These are phyloP conservation scores for Skeletonema grethae DNA, from an alignment of 108 stramenopile genomes.

Conservation along the genomic window DNA sequence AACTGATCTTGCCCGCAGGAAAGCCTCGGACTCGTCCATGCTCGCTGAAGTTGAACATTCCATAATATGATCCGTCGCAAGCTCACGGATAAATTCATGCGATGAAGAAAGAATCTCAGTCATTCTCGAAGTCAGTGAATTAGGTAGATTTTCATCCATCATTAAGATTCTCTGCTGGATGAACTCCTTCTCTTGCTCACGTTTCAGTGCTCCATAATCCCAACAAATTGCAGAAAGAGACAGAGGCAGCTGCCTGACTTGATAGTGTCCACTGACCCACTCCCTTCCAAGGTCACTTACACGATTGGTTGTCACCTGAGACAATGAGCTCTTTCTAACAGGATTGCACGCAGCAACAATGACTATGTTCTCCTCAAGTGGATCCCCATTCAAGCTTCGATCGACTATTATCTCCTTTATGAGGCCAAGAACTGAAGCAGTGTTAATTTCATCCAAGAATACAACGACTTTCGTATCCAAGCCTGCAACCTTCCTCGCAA, in stretches of 20 bases:
- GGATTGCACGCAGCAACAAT: conserved; percentile 42
- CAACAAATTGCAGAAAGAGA: conserved; percentile 21
- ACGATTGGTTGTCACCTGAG: conserved; percentile 4
- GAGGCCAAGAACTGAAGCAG: conserved; percentile 26
- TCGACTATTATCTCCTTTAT: conserved; percentile 36
- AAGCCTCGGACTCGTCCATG: conserved; percentile 4
- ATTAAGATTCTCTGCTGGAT: conserved; percentile 24
- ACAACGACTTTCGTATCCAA: conserved; percentile 12
- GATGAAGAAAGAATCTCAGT: conserved; percentile 25
- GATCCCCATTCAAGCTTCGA: conserved; percentile 17
- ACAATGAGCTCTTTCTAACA: conserved; percentile 10
- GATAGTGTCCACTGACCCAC: conserved; percentile 42
- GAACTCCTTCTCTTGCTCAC: conserved; percentile 40
- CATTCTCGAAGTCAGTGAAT: conserved; percentile 8
- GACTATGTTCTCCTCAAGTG: conserved; percentile 27
- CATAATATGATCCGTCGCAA: conserved; percentile 29
- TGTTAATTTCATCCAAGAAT: conserved; percentile 38
- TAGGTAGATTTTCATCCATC: conserved; percentile 21
- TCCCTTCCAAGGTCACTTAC: conserved; percentile 29
- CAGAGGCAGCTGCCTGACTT: conserved; percentile 19
- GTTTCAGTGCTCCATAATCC: conserved; percentile 28
- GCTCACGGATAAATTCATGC: conserved; percentile 33
- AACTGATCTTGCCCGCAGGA: conserved; percentile 21
- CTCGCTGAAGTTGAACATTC: neutral
- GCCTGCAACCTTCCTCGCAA: conserved; percentile 13